Evolutionary conservation across 768 basidiomycete species (phyloP), one percentile per base, ranked within the genome.

Genomic region (Macrolepiota albuminosa): DNA sequence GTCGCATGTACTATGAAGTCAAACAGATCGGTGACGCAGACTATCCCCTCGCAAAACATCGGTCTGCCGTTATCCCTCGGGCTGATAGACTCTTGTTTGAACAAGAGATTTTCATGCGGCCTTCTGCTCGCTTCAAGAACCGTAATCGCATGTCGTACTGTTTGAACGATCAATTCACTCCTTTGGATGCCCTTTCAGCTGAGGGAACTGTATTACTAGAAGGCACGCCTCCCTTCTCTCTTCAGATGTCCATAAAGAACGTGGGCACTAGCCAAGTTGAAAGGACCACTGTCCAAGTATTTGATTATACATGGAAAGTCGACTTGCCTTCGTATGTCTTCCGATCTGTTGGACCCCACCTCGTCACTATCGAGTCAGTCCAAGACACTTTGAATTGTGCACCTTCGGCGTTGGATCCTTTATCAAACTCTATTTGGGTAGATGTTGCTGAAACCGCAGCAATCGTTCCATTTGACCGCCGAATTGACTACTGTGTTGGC

Each of bases 391-490:
- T 89, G 5, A 84, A 81, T 36, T 98, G 97, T 72, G 87, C 86
- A 54, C 88, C 93, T 58, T 82, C 85, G 14, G 76, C 81, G 39
- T 76, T 88, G 14, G 84, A 91, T 61, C 84, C 85, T 2, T 70
- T 82, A 39, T 73, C 74, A 36, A 80, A 83, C 56, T 84, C 84
- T 18, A 80, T 91, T 42, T 90, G 88, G 88, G 83, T 95, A 13
- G 93, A 98, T 65, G 94, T 98, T n/a, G 92, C 94, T 3, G 97
- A 99, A 73, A 93, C 93, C 1, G 97, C 97, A 9, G 86, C 92
- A 13, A 94, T 99, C 57, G 81, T 93, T 49, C 89, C 96, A 6
- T 84, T 94, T 64, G 89, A 90, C 66, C 77, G 87, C 58, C 81
- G 85, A 58, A 80, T 80, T 64, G 88, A 98, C 68, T 87, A 90